A percentile compares a stretch with the other conserved stretches of the same genome.
Conservation (phyloP, 345 rosid species). For the Arabis alpina region DNA sequence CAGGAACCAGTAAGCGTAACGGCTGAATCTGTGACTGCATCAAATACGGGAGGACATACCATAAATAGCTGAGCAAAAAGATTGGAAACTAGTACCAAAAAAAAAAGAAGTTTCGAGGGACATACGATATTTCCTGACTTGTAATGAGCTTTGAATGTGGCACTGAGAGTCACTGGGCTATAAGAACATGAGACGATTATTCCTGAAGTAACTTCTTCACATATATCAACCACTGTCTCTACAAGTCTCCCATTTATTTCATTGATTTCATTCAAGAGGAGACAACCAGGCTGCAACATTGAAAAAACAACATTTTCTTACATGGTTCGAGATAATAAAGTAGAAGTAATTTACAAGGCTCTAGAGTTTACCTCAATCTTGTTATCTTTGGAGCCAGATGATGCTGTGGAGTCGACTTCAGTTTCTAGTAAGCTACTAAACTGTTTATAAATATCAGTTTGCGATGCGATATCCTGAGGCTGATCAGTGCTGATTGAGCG, state of each 20-base stretch:
- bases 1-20: constrained; percentile 65
- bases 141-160: constrained; percentile 56
- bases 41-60: constrained; percentile 1
- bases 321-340: neutral
- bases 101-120: constrained; percentile 13
- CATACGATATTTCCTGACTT: constrained; percentile 60
- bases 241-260: constrained; percentile 67
- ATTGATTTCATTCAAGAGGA: constrained; percentile 69
- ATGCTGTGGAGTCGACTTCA: constrained; percentile 78
- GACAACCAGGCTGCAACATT: constrained; percentile 56
- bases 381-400: constrained; percentile 61
- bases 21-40: constrained; percentile 81
- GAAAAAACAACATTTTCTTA: neutral
- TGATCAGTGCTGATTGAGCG: constrained; percentile 57
- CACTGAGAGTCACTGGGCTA: constrained; percentile 66
- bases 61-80: neutral
- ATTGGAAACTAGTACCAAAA: neutral
- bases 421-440: constrained; percentile 47
- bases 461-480: constrained; percentile 64
- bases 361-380: constrained; percentile 59
- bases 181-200: constrained; percentile 68
- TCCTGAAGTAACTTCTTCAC: constrained; percentile 57
- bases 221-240: constrained; percentile 67
- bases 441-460: constrained; percentile 62
- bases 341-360: neutral